A percentile compares a stretch with the other conserved stretches of the same genome.
Evolutionary conservation across 2,329 filamentous ascomycete genomes (phyloP).

Genomic region (Endothia cerciana): DNA sequence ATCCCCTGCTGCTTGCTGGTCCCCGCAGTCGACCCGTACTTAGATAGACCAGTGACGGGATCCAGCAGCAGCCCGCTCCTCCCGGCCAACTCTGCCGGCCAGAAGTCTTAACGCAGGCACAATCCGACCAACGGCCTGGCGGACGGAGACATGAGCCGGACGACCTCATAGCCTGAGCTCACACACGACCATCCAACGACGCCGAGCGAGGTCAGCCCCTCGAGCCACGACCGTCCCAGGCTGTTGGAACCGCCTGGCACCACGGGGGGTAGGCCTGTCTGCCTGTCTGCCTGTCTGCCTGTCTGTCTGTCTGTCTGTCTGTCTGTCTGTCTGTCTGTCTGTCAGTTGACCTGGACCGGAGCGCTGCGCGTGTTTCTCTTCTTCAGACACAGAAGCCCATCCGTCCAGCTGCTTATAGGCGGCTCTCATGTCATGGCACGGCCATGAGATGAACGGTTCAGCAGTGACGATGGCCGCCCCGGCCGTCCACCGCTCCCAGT

Average conservation of each 20-base stretch:
- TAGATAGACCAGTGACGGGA: constrained; percentile 22
- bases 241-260: constrained; percentile 8
- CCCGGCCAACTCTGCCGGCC: constrained; percentile 22
- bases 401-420: constrained; percentile 23
- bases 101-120: constrained; percentile 3
- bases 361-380: constrained; percentile 13
- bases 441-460: constrained; percentile 50
- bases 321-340: neutral
- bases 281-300: constrained; percentile 17
- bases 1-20: neutral
- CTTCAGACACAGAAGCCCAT: neutral
- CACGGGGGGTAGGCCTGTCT: neutral
- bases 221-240: neutral
- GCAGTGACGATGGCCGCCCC: constrained; percentile 46
- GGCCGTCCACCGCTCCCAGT: constrained; percentile 43
- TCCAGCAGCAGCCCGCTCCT: neutral
- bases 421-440: constrained; percentile 31
- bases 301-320: no score
- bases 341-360: constrained; percentile 23
- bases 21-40: constrained; percentile 20
- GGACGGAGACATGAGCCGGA: constrained; percentile 18
- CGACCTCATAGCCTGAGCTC: constrained; percentile 8
- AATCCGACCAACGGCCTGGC: constrained; percentile 9
- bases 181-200: constrained; percentile 6
- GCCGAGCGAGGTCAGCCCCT: neutral